Percentiles rank a stretch among this genome's conserved stretches.
phyloP scores from a whole-genome alignment of 352 stramenopile genomes.

The Phytopythium sindhum region DNA sequence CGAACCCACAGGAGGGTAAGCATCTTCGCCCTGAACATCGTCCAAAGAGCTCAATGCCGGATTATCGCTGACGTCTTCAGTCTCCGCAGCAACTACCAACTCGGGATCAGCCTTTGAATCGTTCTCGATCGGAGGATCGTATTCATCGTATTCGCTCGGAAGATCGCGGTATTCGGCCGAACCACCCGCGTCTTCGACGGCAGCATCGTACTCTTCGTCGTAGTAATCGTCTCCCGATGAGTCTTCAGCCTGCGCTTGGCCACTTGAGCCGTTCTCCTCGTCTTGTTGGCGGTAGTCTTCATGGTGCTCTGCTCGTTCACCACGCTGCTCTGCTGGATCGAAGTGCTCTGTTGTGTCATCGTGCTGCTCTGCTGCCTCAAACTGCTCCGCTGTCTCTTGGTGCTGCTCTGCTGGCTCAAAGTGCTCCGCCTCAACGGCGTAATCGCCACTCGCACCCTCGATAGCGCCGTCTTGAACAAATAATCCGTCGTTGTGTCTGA shows the following conservation, averaged over 20 bases:
- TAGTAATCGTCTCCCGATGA: not conserved
- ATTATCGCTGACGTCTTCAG: not conserved
- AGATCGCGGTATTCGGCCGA: not conserved
- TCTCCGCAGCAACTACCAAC: not conserved
- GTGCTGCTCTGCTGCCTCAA: not conserved
- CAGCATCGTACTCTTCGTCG: not conserved
- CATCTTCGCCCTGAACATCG: not conserved
- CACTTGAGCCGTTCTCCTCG: not conserved
- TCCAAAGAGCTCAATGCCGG: not conserved
- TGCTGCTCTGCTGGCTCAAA: too few species aligned
- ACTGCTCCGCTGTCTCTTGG: not conserved
- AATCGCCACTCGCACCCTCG: not conserved
- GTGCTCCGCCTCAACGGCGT: not conserved
- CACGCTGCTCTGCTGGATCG: not conserved
- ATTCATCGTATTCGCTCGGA: not conserved
- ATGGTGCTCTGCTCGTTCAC: not conserved
- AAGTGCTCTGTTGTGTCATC: not conserved
- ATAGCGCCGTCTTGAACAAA: not conserved
- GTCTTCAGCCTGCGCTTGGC: not conserved
- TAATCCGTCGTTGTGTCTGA: not conserved
- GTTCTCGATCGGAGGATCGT: conserved; percentile 1
- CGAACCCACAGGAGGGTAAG: not conserved
- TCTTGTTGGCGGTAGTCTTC: not conserved
- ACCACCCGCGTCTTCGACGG: not conserved
- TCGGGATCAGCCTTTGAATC: not conserved